Conservation (phyloP, 192 early-diverging fungal genomes). For the Cetraspora pellucida region DNA sequence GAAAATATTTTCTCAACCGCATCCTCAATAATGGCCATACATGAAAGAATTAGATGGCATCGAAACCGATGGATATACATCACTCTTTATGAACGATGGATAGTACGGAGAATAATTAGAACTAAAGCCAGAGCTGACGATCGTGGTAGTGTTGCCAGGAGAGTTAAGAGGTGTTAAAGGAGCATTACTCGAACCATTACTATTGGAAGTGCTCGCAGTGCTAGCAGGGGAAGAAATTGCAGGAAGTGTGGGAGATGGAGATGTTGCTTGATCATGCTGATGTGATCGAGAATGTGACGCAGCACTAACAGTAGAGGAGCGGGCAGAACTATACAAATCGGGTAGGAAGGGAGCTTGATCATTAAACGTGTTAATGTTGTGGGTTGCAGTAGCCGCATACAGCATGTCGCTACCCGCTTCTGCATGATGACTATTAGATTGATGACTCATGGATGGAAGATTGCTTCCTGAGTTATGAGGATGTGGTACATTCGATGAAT, state of each 20-base stretch:
- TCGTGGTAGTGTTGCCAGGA: background rate
- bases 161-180: conserved; percentile 27
- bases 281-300: conserved; percentile 1
- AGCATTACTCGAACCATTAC: conserved; percentile 21
- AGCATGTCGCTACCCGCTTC: conserved; percentile 9
- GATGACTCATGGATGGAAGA: background rate
- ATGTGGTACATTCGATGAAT: background rate
- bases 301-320: background rate
- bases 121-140: background rate
- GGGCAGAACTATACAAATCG: conserved; percentile 13
- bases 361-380: conserved; percentile 4
- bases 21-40: background rate
- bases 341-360: background rate
- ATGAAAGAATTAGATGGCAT: background rate
- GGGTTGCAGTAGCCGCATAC: background rate
- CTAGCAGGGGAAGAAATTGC: conserved; percentile 3
- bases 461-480: background rate
- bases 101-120: background rate
- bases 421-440: background rate
- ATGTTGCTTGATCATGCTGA: conserved; percentile 1
- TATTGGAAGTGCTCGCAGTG: conserved; percentile 15
- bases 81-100: conserved; percentile 9
- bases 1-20: too few species aligned
- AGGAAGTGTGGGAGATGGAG: conserved; percentile 24
- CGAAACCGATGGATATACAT: conserved; percentile 1